Evolutionary conservation across 108 stramenopile genomes (phyloP), one percentile per base, ranked within the genome.

Genomic region (Fragilariopsis cylindrus): DNA sequence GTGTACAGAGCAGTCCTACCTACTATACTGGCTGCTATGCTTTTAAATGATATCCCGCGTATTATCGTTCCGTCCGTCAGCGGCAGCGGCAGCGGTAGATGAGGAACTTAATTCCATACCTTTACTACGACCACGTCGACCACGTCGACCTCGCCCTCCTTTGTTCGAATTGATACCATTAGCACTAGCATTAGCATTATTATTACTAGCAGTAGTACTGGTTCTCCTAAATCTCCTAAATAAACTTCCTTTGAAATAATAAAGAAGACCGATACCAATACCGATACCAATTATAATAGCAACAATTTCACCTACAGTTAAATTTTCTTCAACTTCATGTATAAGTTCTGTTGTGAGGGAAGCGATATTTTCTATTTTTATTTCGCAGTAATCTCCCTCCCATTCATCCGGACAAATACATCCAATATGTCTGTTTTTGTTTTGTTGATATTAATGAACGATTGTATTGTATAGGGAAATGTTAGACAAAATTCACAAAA

Each of bases 341-440:
- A 57, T 42, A 7, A 71, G 43, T 8, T 69, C 50, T 69, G 8
- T 18, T 3, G 12, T 44, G 4, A 21, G 12, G 42, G 50, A 57
- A 19, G 40, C 6, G 42, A 12, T 8, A 3, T 57, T 44, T 18
- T 69, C 48, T 4, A 30, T 58, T 44, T 41, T 43, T 5, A 7
- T 46, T 45, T 76, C 62, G 62, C 78, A 79, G 41, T 79, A 66
- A 3, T 7, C n/a, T 42, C 79, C 79, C 53, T 70, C 73, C 47
- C 48, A 80, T 3, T 70, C 74, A 2, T 70, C 73, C 0, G 60
- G 69, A 71, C 79, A 80, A 46, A 62, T 53, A 47, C 79, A 80
- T 55, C 74, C 70, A 49, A 54, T 48, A n/a, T 50, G 44, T 42
- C 78, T 79, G 46, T 19, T 54, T 30, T 7, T 21, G 11, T 19